Conservation (phyloP, 108 stramenopile species). For the Nannochloropsis granulata region DNA sequence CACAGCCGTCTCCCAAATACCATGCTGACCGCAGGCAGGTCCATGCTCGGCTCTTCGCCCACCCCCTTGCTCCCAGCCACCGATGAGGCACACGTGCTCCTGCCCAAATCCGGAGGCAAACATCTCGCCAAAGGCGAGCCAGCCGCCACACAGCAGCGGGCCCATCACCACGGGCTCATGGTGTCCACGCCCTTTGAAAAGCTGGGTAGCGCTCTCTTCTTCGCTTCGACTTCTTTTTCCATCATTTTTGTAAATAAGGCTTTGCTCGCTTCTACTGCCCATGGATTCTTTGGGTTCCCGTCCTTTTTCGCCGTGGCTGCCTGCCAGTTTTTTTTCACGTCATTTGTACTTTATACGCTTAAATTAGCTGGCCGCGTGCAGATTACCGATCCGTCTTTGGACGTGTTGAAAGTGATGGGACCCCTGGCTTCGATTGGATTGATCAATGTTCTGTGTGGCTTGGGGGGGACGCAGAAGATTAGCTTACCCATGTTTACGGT, state of each 20-base stretch:
- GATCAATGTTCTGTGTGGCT: slow-evolving; percentile 41
- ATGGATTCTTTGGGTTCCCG: background rate
- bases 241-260: background rate
- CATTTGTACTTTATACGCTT: background rate
- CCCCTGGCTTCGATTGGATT: background rate
- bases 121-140: too few species aligned
- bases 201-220: background rate
- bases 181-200: background rate
- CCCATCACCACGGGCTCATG: too few species aligned
- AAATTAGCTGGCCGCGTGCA: background rate
- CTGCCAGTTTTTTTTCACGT: background rate
- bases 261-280: background rate
- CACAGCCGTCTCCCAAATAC: too few species aligned
- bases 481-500: slow-evolving; percentile 47
- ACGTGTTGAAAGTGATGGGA: background rate
- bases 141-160: too few species aligned
- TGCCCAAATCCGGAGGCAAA: too few species aligned
- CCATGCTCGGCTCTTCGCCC: too few species aligned
- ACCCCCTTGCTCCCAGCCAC: background rate
- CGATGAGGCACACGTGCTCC: background rate
- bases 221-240: background rate
- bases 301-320: background rate
- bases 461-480: slow-evolving; percentile 37
- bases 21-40: too few species aligned
- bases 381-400: background rate